These are phyloP conservation scores for Coelastrella sp. DNA, from an alignment of 139 green algal genomes.

Conservation along the genomic window DNA sequence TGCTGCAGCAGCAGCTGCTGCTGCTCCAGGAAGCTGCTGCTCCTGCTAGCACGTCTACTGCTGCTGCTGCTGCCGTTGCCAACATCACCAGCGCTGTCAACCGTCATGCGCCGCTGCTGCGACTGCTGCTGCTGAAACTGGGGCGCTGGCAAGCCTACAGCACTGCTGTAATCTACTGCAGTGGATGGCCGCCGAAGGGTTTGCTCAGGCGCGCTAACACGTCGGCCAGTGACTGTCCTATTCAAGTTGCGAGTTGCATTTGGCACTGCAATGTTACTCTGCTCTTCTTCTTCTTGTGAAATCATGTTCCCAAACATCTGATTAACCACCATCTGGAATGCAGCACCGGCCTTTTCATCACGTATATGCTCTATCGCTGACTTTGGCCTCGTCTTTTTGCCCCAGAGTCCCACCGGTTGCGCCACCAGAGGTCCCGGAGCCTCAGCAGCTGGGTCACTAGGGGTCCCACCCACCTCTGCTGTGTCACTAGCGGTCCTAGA, in stretches of 20 bases:
- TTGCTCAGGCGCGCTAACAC: background rate
- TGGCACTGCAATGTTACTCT: background rate
- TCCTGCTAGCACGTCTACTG: slow-evolving; percentile 5
- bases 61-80: slow-evolving; percentile 1
- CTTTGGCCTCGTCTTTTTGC: background rate
- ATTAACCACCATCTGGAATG: background rate
- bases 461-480: background rate
- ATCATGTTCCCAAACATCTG: slow-evolving; percentile 21
- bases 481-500: background rate
- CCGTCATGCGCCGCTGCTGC: background rate
- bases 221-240: background rate
- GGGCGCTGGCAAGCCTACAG: background rate
- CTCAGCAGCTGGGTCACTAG: background rate
- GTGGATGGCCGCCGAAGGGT: background rate
- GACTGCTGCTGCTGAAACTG: background rate
- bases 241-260: background rate
- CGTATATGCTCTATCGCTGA: background rate
- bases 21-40: background rate
- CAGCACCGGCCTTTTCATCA: background rate
- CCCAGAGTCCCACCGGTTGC: background rate
- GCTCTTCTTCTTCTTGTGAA: background rate
- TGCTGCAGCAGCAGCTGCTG: slow-evolving; percentile 1
- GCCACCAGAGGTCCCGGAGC: background rate
- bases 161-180: slow-evolving; percentile 8
- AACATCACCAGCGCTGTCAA: background rate